phyloP scores from a whole-genome alignment of 768 basidiomycete species.

The Termitomyces sp. region DNA sequence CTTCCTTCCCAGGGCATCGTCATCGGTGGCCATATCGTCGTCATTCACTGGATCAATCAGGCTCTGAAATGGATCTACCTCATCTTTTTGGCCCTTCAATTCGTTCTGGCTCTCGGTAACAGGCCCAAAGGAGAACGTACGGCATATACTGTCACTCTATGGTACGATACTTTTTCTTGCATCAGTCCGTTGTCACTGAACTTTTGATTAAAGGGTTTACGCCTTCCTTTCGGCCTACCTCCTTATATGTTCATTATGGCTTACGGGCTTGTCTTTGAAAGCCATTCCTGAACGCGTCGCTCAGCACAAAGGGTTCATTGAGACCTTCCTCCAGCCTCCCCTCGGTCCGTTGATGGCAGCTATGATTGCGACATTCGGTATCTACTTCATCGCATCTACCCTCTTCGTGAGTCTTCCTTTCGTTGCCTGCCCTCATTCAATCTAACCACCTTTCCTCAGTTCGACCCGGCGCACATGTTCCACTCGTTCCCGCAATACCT shows the following conservation, averaged over 20 bases:
- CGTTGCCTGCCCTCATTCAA: not conserved
- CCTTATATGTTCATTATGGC: constrained; percentile 78
- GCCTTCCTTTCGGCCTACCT: constrained; percentile 84
- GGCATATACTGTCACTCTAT: constrained; percentile 71
- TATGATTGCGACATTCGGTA: constrained; percentile 83
- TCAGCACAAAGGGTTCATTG: constrained; percentile 47
- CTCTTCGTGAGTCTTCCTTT: constrained; percentile 60
- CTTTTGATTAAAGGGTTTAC: constrained; percentile 52
- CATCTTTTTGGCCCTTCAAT: constrained; percentile 65
- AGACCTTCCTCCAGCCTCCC: constrained; percentile 68
- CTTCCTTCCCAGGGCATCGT: constrained; percentile 50
- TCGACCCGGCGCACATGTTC: constrained; percentile 97
- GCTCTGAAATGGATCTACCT: constrained; percentile 88
- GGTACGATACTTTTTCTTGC: constrained; percentile 34
- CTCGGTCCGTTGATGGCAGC: constrained; percentile 82
- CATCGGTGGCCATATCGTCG: constrained; percentile 64
- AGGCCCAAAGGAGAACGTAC: constrained; percentile 83
- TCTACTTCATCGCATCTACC: constrained; percentile 79
- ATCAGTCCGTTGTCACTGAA: not conserved
- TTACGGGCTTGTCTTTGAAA: constrained; percentile 75
- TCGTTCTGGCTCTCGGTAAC: constrained; percentile 60
- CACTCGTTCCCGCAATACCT: constrained; percentile 91
- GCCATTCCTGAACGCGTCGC: constrained; percentile 45
- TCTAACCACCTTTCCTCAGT: constrained; percentile 33
- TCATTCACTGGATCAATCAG: constrained; percentile 86